Percentiles rank a stretch among this genome's conserved stretches.
These are phyloP conservation scores for Sabuloglossum arenarium DNA, from an alignment of 495 filamentous ascomycete genomes.

Conservation along the genomic window DNA sequence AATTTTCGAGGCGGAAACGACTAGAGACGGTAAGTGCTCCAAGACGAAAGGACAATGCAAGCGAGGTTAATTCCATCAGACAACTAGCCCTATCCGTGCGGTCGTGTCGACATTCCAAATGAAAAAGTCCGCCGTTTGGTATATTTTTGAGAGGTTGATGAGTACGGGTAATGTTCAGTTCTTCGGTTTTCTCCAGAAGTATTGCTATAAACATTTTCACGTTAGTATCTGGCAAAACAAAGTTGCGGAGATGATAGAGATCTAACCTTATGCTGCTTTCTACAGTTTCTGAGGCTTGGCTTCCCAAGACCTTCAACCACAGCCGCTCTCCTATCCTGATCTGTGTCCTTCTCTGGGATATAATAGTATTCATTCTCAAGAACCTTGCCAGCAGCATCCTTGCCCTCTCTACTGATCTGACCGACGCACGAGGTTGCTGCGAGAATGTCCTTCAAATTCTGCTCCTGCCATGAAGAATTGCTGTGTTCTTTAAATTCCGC, in stretches of 20 bases:
- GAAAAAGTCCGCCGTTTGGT: no score
- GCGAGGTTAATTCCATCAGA: neutral
- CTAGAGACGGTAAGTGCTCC: neutral
- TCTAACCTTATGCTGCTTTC: slow-evolving; percentile 90
- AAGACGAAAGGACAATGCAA: neutral
- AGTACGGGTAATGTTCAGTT: neutral
- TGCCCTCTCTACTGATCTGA: slow-evolving; percentile 73
- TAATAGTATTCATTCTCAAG: slow-evolving; percentile 97
- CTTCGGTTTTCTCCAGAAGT: slow-evolving; percentile 76
- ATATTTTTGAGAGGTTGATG: no score
- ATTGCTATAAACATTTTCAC: slow-evolving; percentile 40
- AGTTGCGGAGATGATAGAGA: neutral
- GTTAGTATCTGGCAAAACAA: neutral
- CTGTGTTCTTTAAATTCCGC: slow-evolving; percentile 28
- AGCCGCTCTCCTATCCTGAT: slow-evolving; percentile 58
- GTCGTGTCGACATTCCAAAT: no score
- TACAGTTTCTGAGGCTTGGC: slow-evolving; percentile 66
- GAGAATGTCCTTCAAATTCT: slow-evolving; percentile 45
- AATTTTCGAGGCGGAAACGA: neutral
- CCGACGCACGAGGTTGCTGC: slow-evolving; percentile 58
- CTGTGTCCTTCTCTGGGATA: slow-evolving; percentile 70
- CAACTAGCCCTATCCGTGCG: neutral
- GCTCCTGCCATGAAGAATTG: slow-evolving; percentile 21
- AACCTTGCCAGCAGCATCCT: slow-evolving; percentile 85
- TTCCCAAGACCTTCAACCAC: slow-evolving; percentile 72